Evolutionary conservation across 495 filamentous ascomycete species (phyloP).

Genomic region (Penicillium bialowiezense): DNA sequence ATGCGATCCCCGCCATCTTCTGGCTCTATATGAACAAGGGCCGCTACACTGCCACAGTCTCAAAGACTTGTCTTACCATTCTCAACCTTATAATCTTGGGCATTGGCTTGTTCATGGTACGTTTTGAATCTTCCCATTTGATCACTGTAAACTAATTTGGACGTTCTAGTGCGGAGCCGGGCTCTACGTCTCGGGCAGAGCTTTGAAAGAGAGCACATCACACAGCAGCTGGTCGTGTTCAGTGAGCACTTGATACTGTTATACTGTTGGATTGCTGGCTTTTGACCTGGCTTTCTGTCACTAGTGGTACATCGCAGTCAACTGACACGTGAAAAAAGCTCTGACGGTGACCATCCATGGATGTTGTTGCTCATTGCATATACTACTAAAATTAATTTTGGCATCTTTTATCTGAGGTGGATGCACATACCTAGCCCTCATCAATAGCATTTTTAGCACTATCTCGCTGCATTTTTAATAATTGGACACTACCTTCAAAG

Average conservation of each 20-base stretch:
- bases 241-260: conserved; percentile 14
- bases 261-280: too few relatives aligned
- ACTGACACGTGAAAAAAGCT: too few relatives aligned
- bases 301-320: too few relatives aligned
- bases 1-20: conserved; percentile 33
- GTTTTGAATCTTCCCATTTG: not conserved
- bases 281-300: too few relatives aligned
- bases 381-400: too few relatives aligned
- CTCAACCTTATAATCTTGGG: conserved; percentile 50
- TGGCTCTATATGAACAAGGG: conserved; percentile 52
- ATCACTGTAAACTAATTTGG: not conserved
- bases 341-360: too few relatives aligned
- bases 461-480: too few relatives aligned
- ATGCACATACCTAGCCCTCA: too few relatives aligned
- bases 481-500: too few relatives aligned
- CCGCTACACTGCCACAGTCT: conserved; percentile 33
- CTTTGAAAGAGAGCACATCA: conserved; percentile 29
- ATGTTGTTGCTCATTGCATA: too few relatives aligned
- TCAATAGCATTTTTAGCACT: too few relatives aligned
- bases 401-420: too few relatives aligned
- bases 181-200: conserved; percentile 34
- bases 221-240: conserved; percentile 30
- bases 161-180: conserved; percentile 31
- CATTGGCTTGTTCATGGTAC: conserved; percentile 39
- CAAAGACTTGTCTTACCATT: conserved; percentile 44